Base-by-base conservation (phyloP, 371 early-diverging fungal genomes). In the Blakeslea trispora region DNA sequence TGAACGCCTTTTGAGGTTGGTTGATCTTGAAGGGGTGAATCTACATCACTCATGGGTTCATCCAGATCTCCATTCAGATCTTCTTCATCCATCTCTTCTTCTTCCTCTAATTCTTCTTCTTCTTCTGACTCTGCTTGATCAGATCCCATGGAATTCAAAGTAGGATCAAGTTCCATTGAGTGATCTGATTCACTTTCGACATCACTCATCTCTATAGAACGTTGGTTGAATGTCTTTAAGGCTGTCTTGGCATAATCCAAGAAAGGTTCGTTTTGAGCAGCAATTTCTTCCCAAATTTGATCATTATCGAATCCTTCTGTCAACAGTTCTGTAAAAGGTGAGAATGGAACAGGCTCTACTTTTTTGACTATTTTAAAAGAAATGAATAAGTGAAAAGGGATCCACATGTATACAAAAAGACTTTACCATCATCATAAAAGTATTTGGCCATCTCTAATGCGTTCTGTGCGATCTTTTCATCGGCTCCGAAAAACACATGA, bases 281-380 rank as follows among this genome's bases (percentile, higher is more conserved):
- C 86, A 53, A 97, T 80, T 68, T 94, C 91, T 75, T 94, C 93
- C 97, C 97, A 97, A 48, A 96, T 86, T 80, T 94, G 95, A 57
- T 90, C 88, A 43, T 81, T 72, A 63, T 93, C 92, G 62, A 92
- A 92, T 0, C 92, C 94, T 39, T 91, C 88, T 5, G 81, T 75
- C 23, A 85, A 75, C 5, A 93, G 65, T 48, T 84, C 85, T 28
- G 68, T 55, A 35, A 90, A 77, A 5, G 86, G 87, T 13, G 80
- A 76, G 13, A 76, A 71, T 45, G 66, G 62, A 5, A 62, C 23
- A 15, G 52, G 65, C 42, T 86, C 83, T 15, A 72, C 61, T 45
- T 68, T 58, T 61, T 85, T 83, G 35, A 72, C 85, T 84, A 50
- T 9, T 14, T 2, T 18, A 35, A 42, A 47, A 18, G 46, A 28